A percentile compares a stretch with the other conserved stretches of the same genome.
Conservation (phyloP, 768 basidiomycete species). For the Daedalea quercina region DNA sequence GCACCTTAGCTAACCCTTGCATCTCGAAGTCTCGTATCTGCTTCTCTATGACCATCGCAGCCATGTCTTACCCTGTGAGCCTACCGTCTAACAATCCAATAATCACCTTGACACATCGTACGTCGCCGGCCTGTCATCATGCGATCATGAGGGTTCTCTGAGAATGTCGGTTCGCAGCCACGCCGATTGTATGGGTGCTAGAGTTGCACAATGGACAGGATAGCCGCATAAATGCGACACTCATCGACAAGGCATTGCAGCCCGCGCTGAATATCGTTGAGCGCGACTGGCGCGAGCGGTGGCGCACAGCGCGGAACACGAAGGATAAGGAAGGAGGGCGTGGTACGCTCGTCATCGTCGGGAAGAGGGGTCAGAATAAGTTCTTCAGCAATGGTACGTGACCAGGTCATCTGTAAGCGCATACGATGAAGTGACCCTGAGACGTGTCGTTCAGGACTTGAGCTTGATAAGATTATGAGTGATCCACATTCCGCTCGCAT, state of each 20-base stretch:
- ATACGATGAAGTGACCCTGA: conserved; percentile 71
- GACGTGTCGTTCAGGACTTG: conserved; percentile 44
- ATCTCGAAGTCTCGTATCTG: too few species aligned
- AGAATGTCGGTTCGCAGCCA: conserved; percentile 32
- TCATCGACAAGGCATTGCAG: conserved; percentile 56
- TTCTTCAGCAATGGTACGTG: conserved; percentile 84
- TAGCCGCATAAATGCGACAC: conserved; percentile 52
- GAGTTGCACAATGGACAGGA: conserved; percentile 78
- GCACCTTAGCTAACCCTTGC: too few species aligned
- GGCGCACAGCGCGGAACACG: conserved; percentile 34
- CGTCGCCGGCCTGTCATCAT: conserved; percentile 13
- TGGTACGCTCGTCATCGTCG: conserved; percentile 74
- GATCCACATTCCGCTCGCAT: conserved; percentile 54
- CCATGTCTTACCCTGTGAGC: conserved; percentile 41
- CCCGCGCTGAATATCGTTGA: conserved; percentile 73
- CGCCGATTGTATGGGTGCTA: conserved; percentile 61
- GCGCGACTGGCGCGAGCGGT: conserved; percentile 56
- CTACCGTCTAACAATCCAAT: conserved; percentile 47
- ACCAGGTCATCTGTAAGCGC: too few species aligned
- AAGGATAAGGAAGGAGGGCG: conserved; percentile 46
- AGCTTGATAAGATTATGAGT: conserved; percentile 43
- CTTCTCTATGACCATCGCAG: background rate
- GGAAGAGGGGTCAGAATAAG: conserved; percentile 70
- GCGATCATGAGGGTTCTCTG: background rate
- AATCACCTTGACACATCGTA: conserved; percentile 66